Evolutionary conservation across 2,329 filamentous ascomycete genomes (phyloP), one percentile per base, ranked within the genome.

Genomic region (Orbilia javanica): DNA sequence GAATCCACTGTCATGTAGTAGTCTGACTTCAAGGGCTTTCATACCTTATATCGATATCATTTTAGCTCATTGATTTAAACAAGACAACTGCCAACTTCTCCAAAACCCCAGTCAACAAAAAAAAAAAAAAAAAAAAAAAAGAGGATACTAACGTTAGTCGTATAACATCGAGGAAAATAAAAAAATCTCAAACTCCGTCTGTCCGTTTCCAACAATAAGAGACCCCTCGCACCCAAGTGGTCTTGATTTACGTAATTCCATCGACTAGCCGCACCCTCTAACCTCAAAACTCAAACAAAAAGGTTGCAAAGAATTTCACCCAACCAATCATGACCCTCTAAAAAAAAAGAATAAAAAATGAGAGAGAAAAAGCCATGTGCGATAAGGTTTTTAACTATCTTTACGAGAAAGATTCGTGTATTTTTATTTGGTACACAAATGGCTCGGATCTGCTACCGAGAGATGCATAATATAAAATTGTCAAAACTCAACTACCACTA

Each of bases 391-490:
- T 44, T 44, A 20, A n/a, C 62, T 73, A 73, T 73, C 69, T 73
- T 73, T 73, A 73, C 69, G 69, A 66, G 69, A 73, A 66, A 42
- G 60, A 73, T 50, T 73, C 39, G 69, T 73, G 69, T 73, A 73
- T 73, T 73, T 73, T 73, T 73, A 73, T 73, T 66, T 66, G 60
- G 48, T 73, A 73, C 48, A 42, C 2, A 4, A 57, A 42, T 60
- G 4, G 20, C 55, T 60, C 55, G 55, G 39, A 66, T 29, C 25
- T 50, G 60, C 66, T 73, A 44, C 60, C 60, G 60, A 64, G 55
- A 62, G 55, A 39, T 42, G 55, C 55, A 60, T 60, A 20, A 27
- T 36, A 57, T 57, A 57, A 34, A 55, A 57, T 60, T 60, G 55
- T 60, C 55, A 57, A 11, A 31, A 39, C 11, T 39, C 36, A 11